These are phyloP conservation scores for Solidago caesia DNA, from an alignment of 129 eudicot species.

Conservation along the genomic window DNA sequence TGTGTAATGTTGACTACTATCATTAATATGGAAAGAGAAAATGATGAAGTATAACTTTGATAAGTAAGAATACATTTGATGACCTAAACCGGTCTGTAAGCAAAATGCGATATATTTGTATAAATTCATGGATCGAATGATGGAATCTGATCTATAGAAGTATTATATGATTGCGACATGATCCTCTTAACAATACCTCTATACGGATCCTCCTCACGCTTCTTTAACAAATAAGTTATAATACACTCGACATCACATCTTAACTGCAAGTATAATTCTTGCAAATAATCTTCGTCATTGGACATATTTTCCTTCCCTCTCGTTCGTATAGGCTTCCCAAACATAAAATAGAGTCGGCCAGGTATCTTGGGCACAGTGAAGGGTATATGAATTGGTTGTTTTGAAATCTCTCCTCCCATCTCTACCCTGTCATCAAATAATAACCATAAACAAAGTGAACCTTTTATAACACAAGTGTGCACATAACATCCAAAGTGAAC, in stretches of 20 bases:
- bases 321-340: conserved; percentile 58
- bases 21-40: too few species aligned
- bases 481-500: background rate
- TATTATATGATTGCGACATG: conserved; percentile 27
- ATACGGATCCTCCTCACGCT: conserved; percentile 58
- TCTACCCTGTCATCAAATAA: conserved; percentile 19
- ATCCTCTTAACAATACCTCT: conserved; percentile 37
- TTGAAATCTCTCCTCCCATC: conserved; percentile 31
- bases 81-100: too few species aligned
- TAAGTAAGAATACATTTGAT: too few species aligned
- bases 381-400: conserved; percentile 43
- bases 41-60: too few species aligned
- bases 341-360: conserved; percentile 52
- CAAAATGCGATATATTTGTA: too few species aligned
- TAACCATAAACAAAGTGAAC: background rate
- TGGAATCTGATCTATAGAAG: conserved; percentile 21
- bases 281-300: conserved; percentile 29
- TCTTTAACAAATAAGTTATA: conserved; percentile 43
- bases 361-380: conserved; percentile 44
- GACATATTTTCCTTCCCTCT: conserved; percentile 39
- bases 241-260: conserved; percentile 40
- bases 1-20: too few species aligned
- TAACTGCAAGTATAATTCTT: conserved; percentile 41
- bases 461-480: background rate
- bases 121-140: background rate